Conservation (phyloP, 345 rosid genomes). For the Gossypium mustelinum region DNA sequence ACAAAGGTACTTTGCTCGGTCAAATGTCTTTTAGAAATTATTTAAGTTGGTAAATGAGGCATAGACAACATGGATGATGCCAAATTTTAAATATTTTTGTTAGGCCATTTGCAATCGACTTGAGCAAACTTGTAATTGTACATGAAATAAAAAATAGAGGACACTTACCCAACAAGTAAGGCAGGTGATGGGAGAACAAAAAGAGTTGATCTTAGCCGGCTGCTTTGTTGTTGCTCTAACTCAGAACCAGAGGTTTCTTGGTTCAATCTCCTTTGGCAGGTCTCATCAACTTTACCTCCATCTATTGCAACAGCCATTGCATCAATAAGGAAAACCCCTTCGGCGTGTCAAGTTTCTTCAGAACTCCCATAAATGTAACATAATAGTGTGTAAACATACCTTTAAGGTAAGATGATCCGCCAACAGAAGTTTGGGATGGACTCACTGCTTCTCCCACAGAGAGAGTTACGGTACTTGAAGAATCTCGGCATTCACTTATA, state of each 20-base stretch:
- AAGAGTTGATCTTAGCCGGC: slow-evolving; percentile 62
- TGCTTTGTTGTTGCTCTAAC: slow-evolving; percentile 46
- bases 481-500: slow-evolving; percentile 66
- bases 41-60: neutral
- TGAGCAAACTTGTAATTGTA: neutral
- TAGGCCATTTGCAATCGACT: neutral
- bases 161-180: slow-evolving; percentile 86
- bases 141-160: neutral
- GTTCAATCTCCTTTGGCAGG: slow-evolving; percentile 56
- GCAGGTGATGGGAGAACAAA: slow-evolving; percentile 88
- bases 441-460: slow-evolving; percentile 57
- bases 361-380: neutral
- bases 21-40: neutral
- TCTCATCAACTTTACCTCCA: slow-evolving; percentile 69
- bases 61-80: neutral
- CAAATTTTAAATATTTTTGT: neutral
- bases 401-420: slow-evolving; percentile 52
- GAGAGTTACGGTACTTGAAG: slow-evolving; percentile 39
- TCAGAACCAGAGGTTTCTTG: slow-evolving; percentile 64
- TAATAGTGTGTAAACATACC: slow-evolving; percentile 29
- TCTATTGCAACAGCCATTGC: slow-evolving; percentile 43
- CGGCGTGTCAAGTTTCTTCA: slow-evolving; percentile 9
- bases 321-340: slow-evolving; percentile 12
- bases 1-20: neutral
- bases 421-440: slow-evolving; percentile 50